Evolutionary conservation across 176 grass and related monocot genomes (phyloP), one percentile per base, ranked within the genome.

Genomic region (Themeda triandra): DNA sequence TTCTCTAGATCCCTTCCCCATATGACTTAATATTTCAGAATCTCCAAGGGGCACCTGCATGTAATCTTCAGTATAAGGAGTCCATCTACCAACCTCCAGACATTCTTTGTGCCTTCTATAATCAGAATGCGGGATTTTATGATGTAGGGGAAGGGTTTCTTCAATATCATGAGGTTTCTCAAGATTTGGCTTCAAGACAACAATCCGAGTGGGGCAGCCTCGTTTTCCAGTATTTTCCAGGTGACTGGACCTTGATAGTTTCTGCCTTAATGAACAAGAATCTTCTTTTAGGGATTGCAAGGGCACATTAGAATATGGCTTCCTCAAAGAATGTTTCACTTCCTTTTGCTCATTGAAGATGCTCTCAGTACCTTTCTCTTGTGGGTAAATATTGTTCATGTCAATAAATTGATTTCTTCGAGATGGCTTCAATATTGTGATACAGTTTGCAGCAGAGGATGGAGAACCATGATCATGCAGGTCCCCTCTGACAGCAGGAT

Each of bases 361-460:
- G 65, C 44, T 75, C 80, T 86, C 86, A 10, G 53, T 73, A 69
- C 42, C 85, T 49, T 65, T 71, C 75, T 77, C 87, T 63, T 75
- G 65, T 80, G 85, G 72, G 83, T 36, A 66, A 21, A 40, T 60
- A 51, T 69, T 71, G 28, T 80, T 45, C 66, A 56, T 11, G 3
- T 69, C 84, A 75, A 62, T 66, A 81, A 48, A 62, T 33, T 88
- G 89, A 63, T 56, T 82, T 88, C 67, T 82, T 83, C 77, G 85
- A 75, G 89, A 94, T 71, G 96, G 90, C 81, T 94, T 99, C 71
- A 99, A 78, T 78, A 99, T 83, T 45, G 93, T 99, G 60, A 99
- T 99, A 39, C 91, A 92, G 54, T 92, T 92, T 74, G 75, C 82
- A 62, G 80, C 48, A 71, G 63, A 89, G 40, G 91, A 81, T 49